These are phyloP conservation scores for Ogataea henricii DNA, from an alignment of 805 yeast genomes.

Conservation along the genomic window DNA sequence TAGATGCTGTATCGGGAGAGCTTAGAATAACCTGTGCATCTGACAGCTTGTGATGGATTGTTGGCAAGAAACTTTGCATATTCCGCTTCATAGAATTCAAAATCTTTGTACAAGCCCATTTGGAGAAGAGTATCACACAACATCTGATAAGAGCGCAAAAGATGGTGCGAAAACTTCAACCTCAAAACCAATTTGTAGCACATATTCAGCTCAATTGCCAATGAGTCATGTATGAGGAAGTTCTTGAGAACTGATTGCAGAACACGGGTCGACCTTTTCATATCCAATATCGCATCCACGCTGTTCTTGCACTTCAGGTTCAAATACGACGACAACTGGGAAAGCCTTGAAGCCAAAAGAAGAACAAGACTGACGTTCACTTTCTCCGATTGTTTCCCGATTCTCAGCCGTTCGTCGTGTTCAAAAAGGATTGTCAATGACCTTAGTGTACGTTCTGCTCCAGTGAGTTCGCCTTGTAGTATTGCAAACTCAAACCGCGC, in stretches of 20 bases:
- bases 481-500: constrained; percentile 36
- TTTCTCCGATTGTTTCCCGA: constrained; percentile 26
- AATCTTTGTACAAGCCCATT: constrained; percentile 60
- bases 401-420: constrained; percentile 35
- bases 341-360: constrained; percentile 39
- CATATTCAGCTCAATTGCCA: constrained; percentile 21
- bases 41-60: constrained; percentile 31
- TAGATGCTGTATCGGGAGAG: constrained; percentile 29
- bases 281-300: constrained; percentile 38
- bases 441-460: constrained; percentile 30
- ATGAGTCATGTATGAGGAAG: constrained; percentile 22
- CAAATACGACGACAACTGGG: constrained; percentile 33
- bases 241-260: constrained; percentile 54
- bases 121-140: constrained; percentile 44
- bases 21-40: constrained; percentile 20
- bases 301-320: constrained; percentile 25
- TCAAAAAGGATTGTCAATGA: constrained; percentile 29
- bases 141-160: constrained; percentile 38
- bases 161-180: constrained; percentile 39
- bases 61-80: constrained; percentile 40
- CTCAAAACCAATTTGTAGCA: constrained; percentile 30
- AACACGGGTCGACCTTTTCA: constrained; percentile 52
- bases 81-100: constrained; percentile 56
- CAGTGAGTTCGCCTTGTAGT: constrained; percentile 19
- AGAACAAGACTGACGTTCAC: constrained; percentile 20